Conservation (phyloP, 495 filamentous ascomycete genomes). For the Penicillium odoratum region DNA sequence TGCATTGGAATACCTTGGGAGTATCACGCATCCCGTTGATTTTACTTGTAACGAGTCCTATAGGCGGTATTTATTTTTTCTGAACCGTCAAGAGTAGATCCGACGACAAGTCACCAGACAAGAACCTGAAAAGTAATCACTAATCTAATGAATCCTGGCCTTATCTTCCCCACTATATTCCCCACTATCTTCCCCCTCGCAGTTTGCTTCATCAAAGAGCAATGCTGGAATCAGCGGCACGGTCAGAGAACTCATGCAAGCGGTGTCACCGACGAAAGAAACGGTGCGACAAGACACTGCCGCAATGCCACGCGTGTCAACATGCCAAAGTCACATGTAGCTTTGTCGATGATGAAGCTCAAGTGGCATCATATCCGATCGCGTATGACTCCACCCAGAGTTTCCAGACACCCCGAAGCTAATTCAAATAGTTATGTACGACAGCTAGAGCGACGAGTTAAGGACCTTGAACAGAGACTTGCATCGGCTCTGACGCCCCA, state of each 20-base stretch:
- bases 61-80: too few species aligned
- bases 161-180: slow-evolving; percentile 14
- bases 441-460: slow-evolving; percentile 28
- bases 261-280: slow-evolving; percentile 41
- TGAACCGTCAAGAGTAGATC: neutral
- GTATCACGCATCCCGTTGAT: neutral
- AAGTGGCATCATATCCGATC: slow-evolving; percentile 38
- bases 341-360: slow-evolving; percentile 36
- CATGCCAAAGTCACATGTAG: slow-evolving; percentile 36
- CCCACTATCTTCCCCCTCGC: neutral
- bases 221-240: slow-evolving; percentile 15
- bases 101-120: neutral
- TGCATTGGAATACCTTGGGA: neutral
- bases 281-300: slow-evolving; percentile 36
- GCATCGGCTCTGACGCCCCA: slow-evolving; percentile 13
- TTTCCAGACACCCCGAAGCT: neutral
- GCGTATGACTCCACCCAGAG: slow-evolving; percentile 22
- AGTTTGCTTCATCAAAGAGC: neutral
- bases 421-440: slow-evolving; percentile 33
- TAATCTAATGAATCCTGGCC: neutral
- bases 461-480: slow-evolving; percentile 33
- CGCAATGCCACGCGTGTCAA: slow-evolving; percentile 34
- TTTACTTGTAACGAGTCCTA: too few species aligned
- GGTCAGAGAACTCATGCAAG: slow-evolving; percentile 31
- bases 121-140: neutral